Percentiles rank a stretch among this genome's conserved stretches.
These are phyloP conservation scores for Gracilariopsis chorda DNA, from an alignment of 23 red algal genomes.

Conservation along the genomic window DNA sequence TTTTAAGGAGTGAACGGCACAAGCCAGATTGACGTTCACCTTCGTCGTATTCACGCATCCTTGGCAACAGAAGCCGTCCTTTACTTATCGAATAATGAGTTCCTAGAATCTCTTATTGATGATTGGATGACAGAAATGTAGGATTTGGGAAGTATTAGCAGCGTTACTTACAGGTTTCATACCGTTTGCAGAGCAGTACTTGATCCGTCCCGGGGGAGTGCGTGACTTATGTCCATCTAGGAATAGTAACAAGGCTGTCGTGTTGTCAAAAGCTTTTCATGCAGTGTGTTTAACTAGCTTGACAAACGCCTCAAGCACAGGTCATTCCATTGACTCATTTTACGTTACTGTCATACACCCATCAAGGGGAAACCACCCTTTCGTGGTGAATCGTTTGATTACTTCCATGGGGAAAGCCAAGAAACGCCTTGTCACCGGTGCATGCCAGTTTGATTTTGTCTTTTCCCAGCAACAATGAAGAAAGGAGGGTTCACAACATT, in stretches of 20 bases:
- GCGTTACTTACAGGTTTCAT: background rate
- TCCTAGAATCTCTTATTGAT: slow-evolving; percentile 27
- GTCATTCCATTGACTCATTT: slow-evolving; percentile 18
- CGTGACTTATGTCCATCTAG: slow-evolving; percentile 22
- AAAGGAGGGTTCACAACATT: background rate
- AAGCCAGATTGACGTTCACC: background rate
- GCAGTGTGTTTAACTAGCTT: background rate
- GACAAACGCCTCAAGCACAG: background rate
- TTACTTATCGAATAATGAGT: background rate
- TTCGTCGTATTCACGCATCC: background rate
- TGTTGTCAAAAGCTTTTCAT: background rate
- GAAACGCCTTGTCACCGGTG: background rate
- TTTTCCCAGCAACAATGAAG: slow-evolving; percentile 34
- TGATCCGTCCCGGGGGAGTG: background rate
- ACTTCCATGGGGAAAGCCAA: background rate
- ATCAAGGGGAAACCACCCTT: slow-evolving; percentile 1
- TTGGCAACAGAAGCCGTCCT: background rate
- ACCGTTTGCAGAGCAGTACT: background rate
- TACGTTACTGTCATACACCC: background rate
- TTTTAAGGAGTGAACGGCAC: background rate
- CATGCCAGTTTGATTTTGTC: background rate
- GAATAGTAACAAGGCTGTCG: background rate
- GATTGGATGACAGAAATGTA: slow-evolving; percentile 23
- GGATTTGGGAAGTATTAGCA: background rate
- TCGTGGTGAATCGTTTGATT: background rate